Evolutionary conservation across 306 rosid genomes (phyloP).

Genomic region (Lathyrus sativus): DNA sequence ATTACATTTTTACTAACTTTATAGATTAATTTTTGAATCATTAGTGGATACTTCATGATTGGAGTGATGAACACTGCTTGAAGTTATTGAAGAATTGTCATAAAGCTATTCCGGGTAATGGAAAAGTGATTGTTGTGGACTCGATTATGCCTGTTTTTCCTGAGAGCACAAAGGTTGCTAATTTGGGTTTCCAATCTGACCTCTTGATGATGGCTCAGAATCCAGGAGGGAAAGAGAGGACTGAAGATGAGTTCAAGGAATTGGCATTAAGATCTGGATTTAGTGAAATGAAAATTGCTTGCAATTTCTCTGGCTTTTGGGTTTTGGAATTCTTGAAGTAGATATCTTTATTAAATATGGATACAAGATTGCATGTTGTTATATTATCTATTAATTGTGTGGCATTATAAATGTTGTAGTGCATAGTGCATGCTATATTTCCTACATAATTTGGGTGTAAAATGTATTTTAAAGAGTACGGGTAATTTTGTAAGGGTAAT

Average conservation of each 20-base stretch:
- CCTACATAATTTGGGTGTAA: no score
- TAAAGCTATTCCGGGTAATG: constrained; percentile 40
- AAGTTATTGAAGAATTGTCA: constrained; percentile 48
- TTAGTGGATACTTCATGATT: constrained; percentile 51
- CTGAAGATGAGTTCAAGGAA: constrained; percentile 33
- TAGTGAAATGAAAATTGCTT: constrained; percentile 21
- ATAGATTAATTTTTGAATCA: neutral
- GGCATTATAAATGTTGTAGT: neutral
- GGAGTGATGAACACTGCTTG: constrained; percentile 42
- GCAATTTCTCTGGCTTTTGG: constrained; percentile 15
- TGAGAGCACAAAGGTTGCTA: neutral
- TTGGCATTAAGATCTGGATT: constrained; percentile 44
- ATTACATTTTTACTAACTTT: neutral
- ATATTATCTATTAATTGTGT: neutral
- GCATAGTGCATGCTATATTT: no score
- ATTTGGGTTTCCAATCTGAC: constrained; percentile 28
- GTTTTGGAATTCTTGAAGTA: constrained; percentile 45
- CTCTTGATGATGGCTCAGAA: constrained; percentile 40
- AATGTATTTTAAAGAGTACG: no score
- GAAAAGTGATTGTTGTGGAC: constrained; percentile 48
- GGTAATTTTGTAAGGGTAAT: no score
- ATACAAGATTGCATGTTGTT: neutral
- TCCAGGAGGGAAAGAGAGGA: constrained; percentile 52
- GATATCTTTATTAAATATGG: neutral
- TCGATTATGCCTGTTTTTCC: constrained; percentile 28